Evolutionary conservation across 148 eudicot species (phyloP).

Genomic region (Rhododendron kiyosumense): DNA sequence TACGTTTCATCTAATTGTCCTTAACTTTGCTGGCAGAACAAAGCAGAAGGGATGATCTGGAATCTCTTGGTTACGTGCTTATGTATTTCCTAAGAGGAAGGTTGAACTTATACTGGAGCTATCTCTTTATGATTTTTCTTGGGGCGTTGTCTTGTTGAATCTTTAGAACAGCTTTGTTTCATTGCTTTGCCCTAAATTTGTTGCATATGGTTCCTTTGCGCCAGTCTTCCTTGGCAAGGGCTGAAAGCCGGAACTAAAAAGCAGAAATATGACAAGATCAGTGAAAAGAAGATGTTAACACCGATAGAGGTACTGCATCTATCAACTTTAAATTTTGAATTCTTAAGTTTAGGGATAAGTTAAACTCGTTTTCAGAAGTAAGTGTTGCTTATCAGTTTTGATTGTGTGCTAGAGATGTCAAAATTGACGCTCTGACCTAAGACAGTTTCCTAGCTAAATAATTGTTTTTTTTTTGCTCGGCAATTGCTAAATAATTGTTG

Average conservation of each 20-base stretch:
- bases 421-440: neutral
- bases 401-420: neutral
- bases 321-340: neutral
- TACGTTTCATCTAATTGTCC: neutral
- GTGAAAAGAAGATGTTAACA: constrained; percentile 91
- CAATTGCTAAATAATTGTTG: neutral
- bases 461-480: no score
- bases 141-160: constrained; percentile 5
- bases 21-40: constrained; percentile 59
- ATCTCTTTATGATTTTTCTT: neutral
- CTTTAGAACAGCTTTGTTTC: neutral
- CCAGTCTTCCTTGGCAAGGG: constrained; percentile 99
- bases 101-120: constrained; percentile 24
- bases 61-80: constrained; percentile 94
- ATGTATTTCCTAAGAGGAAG: constrained; percentile 98
- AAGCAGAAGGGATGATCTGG: constrained; percentile 96
- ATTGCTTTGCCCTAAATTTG: constrained; percentile 1
- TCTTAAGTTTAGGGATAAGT: neutral
- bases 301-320: constrained; percentile 67
- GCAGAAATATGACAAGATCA: constrained; percentile 95
- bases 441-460: neutral
- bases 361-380: neutral
- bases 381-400: neutral
- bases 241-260: constrained; percentile 84
- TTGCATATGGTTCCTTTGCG: constrained; percentile 15